Evolutionary conservation across 768 basidiomycete genomes (phyloP).

Genomic region (Amanita exitialis): DNA sequence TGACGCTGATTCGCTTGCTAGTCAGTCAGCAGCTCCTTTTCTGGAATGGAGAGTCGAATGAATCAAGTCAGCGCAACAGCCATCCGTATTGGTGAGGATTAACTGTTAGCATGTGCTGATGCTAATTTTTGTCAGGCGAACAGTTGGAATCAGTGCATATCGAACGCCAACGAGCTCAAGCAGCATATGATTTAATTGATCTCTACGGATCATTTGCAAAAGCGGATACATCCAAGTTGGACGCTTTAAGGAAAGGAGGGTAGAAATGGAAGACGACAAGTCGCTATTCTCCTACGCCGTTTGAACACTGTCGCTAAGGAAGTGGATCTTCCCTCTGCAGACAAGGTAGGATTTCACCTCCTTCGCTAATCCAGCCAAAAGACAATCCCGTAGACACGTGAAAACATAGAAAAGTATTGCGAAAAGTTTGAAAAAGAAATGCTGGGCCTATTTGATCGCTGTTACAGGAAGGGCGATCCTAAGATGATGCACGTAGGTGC

Average conservation of each 20-base stretch:
- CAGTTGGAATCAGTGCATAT: conserved; percentile 92
- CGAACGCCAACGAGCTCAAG: conserved; percentile 86
- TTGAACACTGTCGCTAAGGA: conserved; percentile 87
- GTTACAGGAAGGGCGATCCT: conserved; percentile 94
- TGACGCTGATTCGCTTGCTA: conserved; percentile 20
- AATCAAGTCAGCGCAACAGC: conserved; percentile 91
- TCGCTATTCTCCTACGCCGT: conserved; percentile 79
- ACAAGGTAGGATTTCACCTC: conserved; percentile 42
- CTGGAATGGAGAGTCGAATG: conserved; percentile 84
- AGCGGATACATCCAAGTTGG: conserved; percentile 67
- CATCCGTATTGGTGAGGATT: conserved; percentile 72
- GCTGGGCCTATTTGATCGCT: conserved; percentile 89
- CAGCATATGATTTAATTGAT: conserved; percentile 87
- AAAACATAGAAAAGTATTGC: conserved; percentile 93
- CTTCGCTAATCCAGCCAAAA: neutral
- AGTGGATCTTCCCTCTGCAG: conserved; percentile 77
- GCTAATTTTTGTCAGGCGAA: conserved; percentile 49
- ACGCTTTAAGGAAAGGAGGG: conserved; percentile 80
- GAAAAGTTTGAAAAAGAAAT: conserved; percentile 99
- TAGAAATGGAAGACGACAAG: conserved; percentile 76
- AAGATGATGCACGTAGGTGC: conserved; percentile 93
- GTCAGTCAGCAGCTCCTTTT: conserved; percentile 83
- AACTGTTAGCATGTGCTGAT: neutral
- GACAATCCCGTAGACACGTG: conserved; percentile 51
- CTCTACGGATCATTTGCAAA: conserved; percentile 90